Base-by-base conservation (phyloP, 192 early-diverging fungal species). In the Kappamyces sp. region DNA sequence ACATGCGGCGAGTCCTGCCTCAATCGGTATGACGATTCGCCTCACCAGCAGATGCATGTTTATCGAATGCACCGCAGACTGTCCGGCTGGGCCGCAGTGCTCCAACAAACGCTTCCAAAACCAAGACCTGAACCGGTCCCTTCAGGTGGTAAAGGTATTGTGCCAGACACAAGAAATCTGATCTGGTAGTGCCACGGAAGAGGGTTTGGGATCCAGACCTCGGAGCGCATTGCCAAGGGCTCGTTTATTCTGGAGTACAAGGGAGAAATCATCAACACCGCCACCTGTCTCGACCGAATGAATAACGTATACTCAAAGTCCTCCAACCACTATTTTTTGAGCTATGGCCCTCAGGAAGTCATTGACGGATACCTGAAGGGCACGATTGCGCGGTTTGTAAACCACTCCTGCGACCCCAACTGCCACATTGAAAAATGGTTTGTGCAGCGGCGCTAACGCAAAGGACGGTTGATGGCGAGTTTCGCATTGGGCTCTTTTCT, bases 401-500 rank as follows among this genome's bases (percentile, higher is more conserved):
- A 93, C 59, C 90, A 92, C 62, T 77, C 81, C 29, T 93, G 90
- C 59, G 80, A 81, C 7, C 90, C 90, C 3, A 93, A 93, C 60
- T 91, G 89, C 71, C 84, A 85, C 47, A 91, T 93, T 39, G 90
- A 93, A 65, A 91, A 89, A 66, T 93, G 90, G 90, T 87, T 71
- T 59, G 63, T 66, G 11, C 11, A 46, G 11, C 29, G 6, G 12
- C 35, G 8, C 31, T 39, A 3, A 60, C 5, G 2, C 39, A 38
- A 22, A 83, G 86, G 84, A 45, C 47, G 3, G 68, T 80, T 9
- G 80, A 83, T 58, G 88, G 87, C 1, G 90, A 92, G 59, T 80
- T 74, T 53, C 66, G 71, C 47, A 72, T 91, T 49, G 90, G 89
- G 4, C 64, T 92, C 15, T 90, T 92, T 66, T 76, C 89, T 2